Base-by-base conservation (phyloP, 2,329 filamentous ascomycete genomes). In the Arthroderma uncinatum region DNA sequence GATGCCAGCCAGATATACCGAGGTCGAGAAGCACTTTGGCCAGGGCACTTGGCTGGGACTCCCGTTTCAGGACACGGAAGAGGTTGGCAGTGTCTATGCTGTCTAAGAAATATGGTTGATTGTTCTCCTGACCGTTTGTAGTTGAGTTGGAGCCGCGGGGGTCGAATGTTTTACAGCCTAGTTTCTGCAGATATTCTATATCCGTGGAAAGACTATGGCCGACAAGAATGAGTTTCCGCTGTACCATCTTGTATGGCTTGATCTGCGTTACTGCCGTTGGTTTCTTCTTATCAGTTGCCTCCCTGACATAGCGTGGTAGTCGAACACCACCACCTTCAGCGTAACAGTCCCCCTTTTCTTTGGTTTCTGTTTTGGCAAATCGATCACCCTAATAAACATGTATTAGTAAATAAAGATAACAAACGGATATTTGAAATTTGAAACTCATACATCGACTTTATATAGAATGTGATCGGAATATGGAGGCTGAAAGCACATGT, bases 161-260 rank as follows among this genome's bases (percentile, higher is more conserved):
- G 52, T 58, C 62, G 57, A 58, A 61, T 85, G 10, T 58, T 16
- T 52, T 58, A 42, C 62, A 62, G n/a, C 84, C 84, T n/a, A 92
- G 66, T 2, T 73, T 71, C 2, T 74, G 71, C 9, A 95, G 78
- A 66, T 86, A 89, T 0, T 74, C 72, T 59, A 95, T 74, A 65
- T 97, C 93, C 9, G 77, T 69, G 0, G 71, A 64, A 8, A 86
- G 70, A 59, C 87, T 85, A 66, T 96, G 91, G 16, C 89, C 93
- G 1, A 96, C 82, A 12, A 97, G 75, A 23, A 95, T 75, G 47
- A 95, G 72, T 42, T 82, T 83, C 25, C 84, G 81, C 47, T 59
- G 40, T 36, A 42, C 61, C 62, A 47, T 61, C 30, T 12, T 60
- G 30, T 23, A 58, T 39, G 40, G 40, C 19, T 48, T 54, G 23